A percentile compares a stretch with the other conserved stretches of the same genome.
These are phyloP conservation scores for Chrysanthemum seticuspe DNA, from an alignment of 129 eudicot species.

Conservation along the genomic window DNA sequence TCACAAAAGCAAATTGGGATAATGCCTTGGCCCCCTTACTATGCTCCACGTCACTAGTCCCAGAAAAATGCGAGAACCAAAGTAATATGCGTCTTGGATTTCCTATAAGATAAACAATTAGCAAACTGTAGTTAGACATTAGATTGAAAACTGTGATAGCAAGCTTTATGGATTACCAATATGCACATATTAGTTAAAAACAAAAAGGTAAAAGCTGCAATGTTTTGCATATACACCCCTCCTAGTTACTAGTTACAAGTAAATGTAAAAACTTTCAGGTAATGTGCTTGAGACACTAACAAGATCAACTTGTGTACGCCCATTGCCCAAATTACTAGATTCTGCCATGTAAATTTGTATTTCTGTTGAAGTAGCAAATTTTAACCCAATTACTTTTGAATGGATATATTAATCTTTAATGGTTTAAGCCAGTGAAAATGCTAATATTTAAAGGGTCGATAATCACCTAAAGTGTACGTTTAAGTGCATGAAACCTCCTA, in stretches of 20 bases:
- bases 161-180: not conserved
- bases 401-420: no score
- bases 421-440: no score
- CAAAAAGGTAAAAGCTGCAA: constrained; percentile 15
- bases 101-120: constrained; percentile 56
- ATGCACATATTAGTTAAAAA: not conserved
- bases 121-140: not conserved
- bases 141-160: constrained; percentile 5
- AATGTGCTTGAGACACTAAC: not conserved
- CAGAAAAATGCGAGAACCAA: constrained; percentile 83
- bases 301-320: not conserved
- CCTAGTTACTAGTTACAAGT: not conserved
- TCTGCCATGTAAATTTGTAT: not conserved
- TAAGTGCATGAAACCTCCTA: no score
- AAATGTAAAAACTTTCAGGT: no score
- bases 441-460: no score
- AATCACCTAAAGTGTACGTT: no score
- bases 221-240: not conserved
- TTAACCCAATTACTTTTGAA: no score
- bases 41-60: constrained; percentile 56
- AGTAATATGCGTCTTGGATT: constrained; percentile 64
- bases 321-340: not conserved
- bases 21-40: constrained; percentile 86
- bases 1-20: constrained; percentile 82
- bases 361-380: not conserved